Conservation (phyloP, 164 flowering plant species). For the Piper betle region DNA sequence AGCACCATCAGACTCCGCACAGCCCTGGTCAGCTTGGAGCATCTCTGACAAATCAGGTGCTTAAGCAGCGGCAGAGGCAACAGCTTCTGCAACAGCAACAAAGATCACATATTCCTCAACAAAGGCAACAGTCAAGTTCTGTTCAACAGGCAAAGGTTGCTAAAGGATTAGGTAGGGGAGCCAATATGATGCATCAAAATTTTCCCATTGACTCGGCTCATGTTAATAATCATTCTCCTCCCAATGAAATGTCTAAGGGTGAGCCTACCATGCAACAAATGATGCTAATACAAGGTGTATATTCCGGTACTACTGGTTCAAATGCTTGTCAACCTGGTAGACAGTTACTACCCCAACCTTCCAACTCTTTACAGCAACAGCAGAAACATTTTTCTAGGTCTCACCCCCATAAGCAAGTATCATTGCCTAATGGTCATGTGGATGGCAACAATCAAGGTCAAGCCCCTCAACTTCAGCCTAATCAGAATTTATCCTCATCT, state of each 20-base stretch:
- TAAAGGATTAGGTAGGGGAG: conserved; percentile 67
- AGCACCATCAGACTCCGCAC: conserved; percentile 32
- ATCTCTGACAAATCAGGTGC: conserved; percentile 34
- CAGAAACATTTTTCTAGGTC: conserved; percentile 38
- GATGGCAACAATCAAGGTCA: conserved; percentile 44
- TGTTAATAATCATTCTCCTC: conserved; percentile 46
- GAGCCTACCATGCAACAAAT: conserved; percentile 39
- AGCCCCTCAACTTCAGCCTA: conserved; percentile 25
- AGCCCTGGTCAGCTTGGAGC: conserved; percentile 38
- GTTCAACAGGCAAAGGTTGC: conserved; percentile 57
- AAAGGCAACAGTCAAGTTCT: conserved; percentile 38
- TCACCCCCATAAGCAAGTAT: conserved; percentile 31
- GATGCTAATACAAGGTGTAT: conserved; percentile 38
- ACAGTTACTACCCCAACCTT: conserved; percentile 26
- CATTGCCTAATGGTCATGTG: conserved; percentile 30
- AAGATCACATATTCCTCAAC: conserved; percentile 53
- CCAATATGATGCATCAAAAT: conserved; percentile 38
- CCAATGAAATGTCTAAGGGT: conserved; percentile 39
- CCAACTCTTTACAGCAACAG: conserved; percentile 34
- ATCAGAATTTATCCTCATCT: conserved; percentile 16
- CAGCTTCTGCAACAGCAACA: conserved; percentile 41
- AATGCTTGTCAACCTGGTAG: conserved; percentile 34
- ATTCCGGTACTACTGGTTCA: conserved; percentile 31
- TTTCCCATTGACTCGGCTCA: conserved; percentile 38
- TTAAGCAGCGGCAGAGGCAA: conserved; percentile 56